phyloP scores from a whole-genome alignment of 345 rosid genomes.

The Cochlearia excelsa region DNA sequence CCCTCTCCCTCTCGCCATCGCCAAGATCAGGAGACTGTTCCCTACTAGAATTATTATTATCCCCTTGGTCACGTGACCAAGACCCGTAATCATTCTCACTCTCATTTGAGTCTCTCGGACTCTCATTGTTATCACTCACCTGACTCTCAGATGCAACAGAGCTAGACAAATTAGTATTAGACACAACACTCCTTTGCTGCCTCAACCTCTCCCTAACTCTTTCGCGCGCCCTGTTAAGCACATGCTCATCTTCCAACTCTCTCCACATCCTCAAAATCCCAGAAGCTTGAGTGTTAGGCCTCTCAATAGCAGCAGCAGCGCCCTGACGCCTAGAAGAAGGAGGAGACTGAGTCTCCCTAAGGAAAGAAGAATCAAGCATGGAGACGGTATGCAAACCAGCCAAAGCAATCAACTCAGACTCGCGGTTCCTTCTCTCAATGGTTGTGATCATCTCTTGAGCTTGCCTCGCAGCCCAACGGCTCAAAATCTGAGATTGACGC shows the following conservation, averaged over 20 bases:
- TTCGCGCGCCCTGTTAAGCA: constrained; percentile 76
- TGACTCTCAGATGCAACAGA: constrained; percentile 52
- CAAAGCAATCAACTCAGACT: constrained; percentile 92
- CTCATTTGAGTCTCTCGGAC: constrained; percentile 65
- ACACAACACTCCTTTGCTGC: constrained; percentile 58
- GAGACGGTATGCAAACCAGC: constrained; percentile 97
- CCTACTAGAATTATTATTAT: constrained; percentile 65
- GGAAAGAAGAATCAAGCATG: constrained; percentile 90
- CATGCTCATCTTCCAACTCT: constrained; percentile 97
- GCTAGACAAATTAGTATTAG: constrained; percentile 36
- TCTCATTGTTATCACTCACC: constrained; percentile 67
- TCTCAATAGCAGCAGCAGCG: constrained; percentile 46
- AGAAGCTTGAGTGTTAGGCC: constrained; percentile 88
- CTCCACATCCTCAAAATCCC: constrained; percentile 96
- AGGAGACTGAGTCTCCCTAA: constrained; percentile 83
- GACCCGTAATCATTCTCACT: constrained; percentile 73
- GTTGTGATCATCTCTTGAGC: constrained; percentile 99
- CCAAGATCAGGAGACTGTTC: constrained; percentile 96
- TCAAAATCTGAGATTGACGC: constrained; percentile 76
- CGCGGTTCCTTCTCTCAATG: constrained; percentile 89
- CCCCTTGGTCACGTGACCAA: constrained; percentile 65
- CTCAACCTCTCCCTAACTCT: constrained; percentile 83
- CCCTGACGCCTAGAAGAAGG: constrained; percentile 75
- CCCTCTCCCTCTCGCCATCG: constrained; percentile 94
- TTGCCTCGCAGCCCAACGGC: constrained; percentile 96